Conservation (phyloP, 257 asterid species). For the Nemophila menziesii region DNA sequence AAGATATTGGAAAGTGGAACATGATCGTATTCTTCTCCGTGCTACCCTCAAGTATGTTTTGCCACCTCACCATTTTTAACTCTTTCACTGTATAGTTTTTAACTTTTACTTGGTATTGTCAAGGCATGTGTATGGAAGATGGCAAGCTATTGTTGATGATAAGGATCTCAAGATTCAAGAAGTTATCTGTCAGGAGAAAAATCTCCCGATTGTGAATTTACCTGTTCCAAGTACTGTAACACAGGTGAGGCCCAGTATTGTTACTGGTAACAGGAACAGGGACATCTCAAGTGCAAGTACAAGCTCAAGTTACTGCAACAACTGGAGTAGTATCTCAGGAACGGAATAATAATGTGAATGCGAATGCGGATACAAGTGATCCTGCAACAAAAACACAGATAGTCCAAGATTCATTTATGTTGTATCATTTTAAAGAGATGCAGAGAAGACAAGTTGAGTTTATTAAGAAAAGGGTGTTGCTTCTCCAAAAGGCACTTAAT, state of each 20-base stretch:
- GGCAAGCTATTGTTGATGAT: constrained; percentile 97
- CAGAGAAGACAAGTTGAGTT: constrained; percentile 90
- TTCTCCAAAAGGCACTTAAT: constrained; percentile 72
- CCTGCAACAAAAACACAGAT: constrained; percentile 42
- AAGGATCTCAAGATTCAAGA: constrained; percentile 78
- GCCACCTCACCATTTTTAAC: too few species aligned
- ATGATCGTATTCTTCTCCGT: constrained; percentile 62
- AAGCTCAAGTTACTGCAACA: constrained; percentile 25
- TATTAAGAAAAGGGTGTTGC: constrained; percentile 82
- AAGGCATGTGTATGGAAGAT: constrained; percentile 99
- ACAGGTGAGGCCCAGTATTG: too few species aligned
- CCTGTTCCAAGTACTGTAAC: constrained; percentile 44
- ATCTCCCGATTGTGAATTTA: constrained; percentile 45
- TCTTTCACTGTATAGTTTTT: too few species aligned
- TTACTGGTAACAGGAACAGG: constrained; percentile 22
- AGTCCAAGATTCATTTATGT: constrained; percentile 45
- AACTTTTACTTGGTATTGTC: background rate
- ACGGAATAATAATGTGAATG: constrained; percentile 36
- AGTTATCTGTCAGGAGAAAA: constrained; percentile 78
- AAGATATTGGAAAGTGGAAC: constrained; percentile 76
- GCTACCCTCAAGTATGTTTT: constrained; percentile 72
- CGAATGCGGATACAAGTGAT: constrained; percentile 31
- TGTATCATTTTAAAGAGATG: constrained; percentile 73
- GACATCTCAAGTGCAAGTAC: constrained; percentile 33
- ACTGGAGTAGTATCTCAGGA: constrained; percentile 25